Conservation (phyloP, 176 grass and related monocot species). For the Tuctoria greenei region DNA sequence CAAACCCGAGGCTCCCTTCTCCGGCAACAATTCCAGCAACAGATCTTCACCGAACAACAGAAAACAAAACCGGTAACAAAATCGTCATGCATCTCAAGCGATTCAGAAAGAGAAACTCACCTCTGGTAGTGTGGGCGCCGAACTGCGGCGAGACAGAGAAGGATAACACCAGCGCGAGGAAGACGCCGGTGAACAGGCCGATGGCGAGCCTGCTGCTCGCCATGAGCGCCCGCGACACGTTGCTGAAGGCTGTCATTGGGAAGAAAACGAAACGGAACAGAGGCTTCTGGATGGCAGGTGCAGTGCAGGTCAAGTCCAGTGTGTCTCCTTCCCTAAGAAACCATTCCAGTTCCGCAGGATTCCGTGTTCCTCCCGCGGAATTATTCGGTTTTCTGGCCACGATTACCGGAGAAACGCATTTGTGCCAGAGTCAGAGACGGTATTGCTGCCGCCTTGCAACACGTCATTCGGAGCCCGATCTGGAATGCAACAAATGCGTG, state of each 20-base stretch:
- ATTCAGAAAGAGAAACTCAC: not conserved
- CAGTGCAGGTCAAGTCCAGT: not conserved
- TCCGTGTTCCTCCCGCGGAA: constrained; percentile 1
- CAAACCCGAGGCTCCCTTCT: not conserved
- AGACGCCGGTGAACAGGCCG: constrained; percentile 1
- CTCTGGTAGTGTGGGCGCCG: not conserved
- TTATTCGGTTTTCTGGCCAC: not conserved
- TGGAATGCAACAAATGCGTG: not conserved
- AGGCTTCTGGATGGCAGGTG: not conserved
- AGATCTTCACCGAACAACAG: not conserved
- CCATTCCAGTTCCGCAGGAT: not conserved
- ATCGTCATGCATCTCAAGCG: no score
- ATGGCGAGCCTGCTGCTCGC: constrained; percentile 1
- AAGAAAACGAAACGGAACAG: not conserved
- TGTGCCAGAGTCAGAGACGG: not conserved
- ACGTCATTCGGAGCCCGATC: not conserved
- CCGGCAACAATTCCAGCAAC: not conserved
- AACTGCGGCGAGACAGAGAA: not conserved
- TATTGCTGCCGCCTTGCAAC: not conserved
- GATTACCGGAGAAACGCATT: not conserved
- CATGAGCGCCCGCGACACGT: not conserved
- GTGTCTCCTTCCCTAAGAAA: not conserved
- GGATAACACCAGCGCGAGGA: not conserved
- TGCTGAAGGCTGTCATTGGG: not conserved
- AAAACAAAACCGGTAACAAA: not conserved